Percentiles rank a stretch among this genome's conserved stretches.
phyloP scores from a whole-genome alignment of 805 yeast species.

The Yarrowia yakushimensis region DNA sequence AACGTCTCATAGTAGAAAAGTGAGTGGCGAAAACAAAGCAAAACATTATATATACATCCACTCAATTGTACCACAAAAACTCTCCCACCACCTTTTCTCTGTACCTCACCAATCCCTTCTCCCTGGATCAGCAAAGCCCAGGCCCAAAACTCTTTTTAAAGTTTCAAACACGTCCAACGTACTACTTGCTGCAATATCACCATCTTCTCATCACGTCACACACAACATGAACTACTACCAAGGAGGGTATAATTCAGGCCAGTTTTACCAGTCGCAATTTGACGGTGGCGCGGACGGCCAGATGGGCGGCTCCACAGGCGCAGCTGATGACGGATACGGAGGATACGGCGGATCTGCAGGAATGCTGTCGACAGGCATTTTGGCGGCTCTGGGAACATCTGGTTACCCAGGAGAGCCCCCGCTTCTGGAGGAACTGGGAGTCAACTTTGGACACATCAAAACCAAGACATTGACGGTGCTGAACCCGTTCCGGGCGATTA shows the following conservation, averaged over 20 bases:
- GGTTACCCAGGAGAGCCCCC: constrained; percentile 98
- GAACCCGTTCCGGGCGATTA: constrained; percentile 65
- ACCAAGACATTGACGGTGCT: constrained; percentile 70
- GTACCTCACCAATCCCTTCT: neutral
- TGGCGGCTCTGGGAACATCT: constrained; percentile 88
- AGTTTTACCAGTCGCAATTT: constrained; percentile 18
- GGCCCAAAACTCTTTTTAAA: neutral
- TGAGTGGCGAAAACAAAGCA: too few relatives aligned
- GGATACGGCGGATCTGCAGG: constrained; percentile 31
- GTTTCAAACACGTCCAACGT: constrained; percentile 8
- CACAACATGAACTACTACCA: constrained; percentile 24
- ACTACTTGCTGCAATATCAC: constrained; percentile 10
- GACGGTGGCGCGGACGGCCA: constrained; percentile 9
- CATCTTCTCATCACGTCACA: constrained; percentile 8
- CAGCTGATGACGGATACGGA: neutral
- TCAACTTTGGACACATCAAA: constrained; percentile 83
- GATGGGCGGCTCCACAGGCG: constrained; percentile 10
- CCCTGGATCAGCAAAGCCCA: neutral
- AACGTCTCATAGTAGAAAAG: neutral
- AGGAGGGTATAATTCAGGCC: constrained; percentile 12
- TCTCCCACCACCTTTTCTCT: neutral
- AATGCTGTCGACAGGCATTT: constrained; percentile 64
- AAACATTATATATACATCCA: too few relatives aligned
- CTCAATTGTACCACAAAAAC: too few relatives aligned
- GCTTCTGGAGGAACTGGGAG: constrained; percentile 85